Evolutionary conservation across 1,284 basidiomycete species (phyloP).

Genomic region (Psilocybe mexicana): DNA sequence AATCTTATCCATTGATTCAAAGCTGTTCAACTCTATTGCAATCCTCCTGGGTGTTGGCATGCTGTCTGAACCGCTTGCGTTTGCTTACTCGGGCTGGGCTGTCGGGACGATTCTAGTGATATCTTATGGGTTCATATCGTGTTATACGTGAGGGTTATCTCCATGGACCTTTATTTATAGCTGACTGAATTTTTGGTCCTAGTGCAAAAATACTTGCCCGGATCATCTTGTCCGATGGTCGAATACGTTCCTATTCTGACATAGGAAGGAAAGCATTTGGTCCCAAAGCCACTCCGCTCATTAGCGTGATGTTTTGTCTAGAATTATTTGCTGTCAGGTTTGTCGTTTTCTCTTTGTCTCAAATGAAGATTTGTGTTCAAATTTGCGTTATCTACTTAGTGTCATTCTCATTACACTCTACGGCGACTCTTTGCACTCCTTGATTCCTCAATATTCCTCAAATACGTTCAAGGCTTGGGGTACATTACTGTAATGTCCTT

Average conservation of each 20-base stretch:
- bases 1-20: not conserved
- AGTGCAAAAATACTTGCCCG: constrained; percentile 85
- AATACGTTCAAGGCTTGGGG: constrained; percentile 78
- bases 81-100: constrained; percentile 72
- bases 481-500: constrained; percentile 60
- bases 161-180: not conserved
- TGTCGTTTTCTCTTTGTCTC: constrained; percentile 15
- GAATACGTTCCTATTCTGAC: constrained; percentile 83
- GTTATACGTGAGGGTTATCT: constrained; percentile 73
- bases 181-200: constrained; percentile 9
- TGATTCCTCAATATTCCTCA: constrained; percentile 68
- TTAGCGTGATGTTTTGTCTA: constrained; percentile 79
- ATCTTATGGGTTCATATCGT: constrained; percentile 79
- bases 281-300: constrained; percentile 62
- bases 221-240: constrained; percentile 71
- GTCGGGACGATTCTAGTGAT: constrained; percentile 74
- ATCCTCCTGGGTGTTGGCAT: constrained; percentile 89
- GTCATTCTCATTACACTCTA: constrained; percentile 86
- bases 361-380: constrained; percentile 15
- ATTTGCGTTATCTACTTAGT: constrained; percentile 36
- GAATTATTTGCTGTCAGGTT: constrained; percentile 83
- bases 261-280: constrained; percentile 90
- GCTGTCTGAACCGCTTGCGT: constrained; percentile 71
- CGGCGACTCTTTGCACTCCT: constrained; percentile 79
- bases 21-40: constrained; percentile 92